These are phyloP conservation scores for Apophysomyces variabilis DNA, from an alignment of 371 early-diverging fungal genomes.

Conservation along the genomic window DNA sequence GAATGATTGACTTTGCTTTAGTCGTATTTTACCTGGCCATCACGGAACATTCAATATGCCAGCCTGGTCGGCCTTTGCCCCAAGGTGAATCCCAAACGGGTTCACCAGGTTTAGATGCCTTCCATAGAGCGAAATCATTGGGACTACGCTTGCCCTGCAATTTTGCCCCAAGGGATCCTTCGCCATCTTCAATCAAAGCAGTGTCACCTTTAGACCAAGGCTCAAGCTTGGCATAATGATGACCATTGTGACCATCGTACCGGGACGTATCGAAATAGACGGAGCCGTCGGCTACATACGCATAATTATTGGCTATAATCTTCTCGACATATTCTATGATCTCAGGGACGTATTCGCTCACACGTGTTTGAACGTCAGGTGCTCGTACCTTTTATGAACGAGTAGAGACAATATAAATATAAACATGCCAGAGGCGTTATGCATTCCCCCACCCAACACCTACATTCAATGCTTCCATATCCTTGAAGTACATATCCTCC, in stretches of 20 bases:
- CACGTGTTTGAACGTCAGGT: slow-evolving; percentile 96
- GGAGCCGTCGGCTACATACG: slow-evolving; percentile 94
- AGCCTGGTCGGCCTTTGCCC: slow-evolving; percentile 98
- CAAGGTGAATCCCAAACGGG: slow-evolving; percentile 97
- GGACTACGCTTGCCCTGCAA: slow-evolving; percentile 75
- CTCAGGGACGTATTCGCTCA: slow-evolving; percentile 98
- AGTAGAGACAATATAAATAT: too few species aligned
- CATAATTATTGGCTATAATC: slow-evolving; percentile 95
- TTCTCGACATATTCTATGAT: slow-evolving; percentile 90
- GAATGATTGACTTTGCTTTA: background rate
- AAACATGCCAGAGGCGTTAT: too few species aligned
- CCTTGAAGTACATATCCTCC: slow-evolving; percentile 96
- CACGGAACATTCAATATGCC: slow-evolving; percentile 99
- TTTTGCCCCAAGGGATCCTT: slow-evolving; percentile 83
- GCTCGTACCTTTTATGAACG: slow-evolving; percentile 61
- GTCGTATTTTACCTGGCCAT: slow-evolving; percentile 79
- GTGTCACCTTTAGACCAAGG: slow-evolving; percentile 88
- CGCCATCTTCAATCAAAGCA: slow-evolving; percentile 87
- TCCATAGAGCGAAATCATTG: slow-evolving; percentile 99
- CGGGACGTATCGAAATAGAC: slow-evolving; percentile 97
- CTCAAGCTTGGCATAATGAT: slow-evolving; percentile 93
- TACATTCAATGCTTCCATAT: slow-evolving; percentile 94
- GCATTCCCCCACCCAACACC: background rate
- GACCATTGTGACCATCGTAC: slow-evolving; percentile 84
- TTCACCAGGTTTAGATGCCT: slow-evolving; percentile 95